Base-by-base conservation (phyloP, 1,284 basidiomycete species). In the Pholiota adiposa region DNA sequence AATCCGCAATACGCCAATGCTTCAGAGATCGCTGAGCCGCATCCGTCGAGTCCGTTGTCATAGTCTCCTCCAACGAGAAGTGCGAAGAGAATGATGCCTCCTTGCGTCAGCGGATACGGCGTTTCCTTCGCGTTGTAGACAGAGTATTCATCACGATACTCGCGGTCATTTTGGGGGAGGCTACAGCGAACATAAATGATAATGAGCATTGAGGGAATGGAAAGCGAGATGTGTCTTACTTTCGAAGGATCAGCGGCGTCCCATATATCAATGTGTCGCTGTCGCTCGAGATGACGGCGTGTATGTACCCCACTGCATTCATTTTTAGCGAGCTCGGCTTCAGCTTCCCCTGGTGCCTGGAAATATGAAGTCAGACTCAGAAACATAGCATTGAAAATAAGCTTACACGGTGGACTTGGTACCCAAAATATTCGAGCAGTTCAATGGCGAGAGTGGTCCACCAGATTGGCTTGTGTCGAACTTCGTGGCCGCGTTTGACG, bases 301-400 rank as follows among this genome's bases (percentile, higher is more conserved):
- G 27, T 14, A 61, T 44, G 12, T 44, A 29, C 14, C 59, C 52
- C 11, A 36, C 21, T 19, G 8, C 3, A 9, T 56, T 58, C 7
- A 16, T 38, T n/a, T n/a, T 4, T 11, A 60, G 59, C 61, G 16
- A 62, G 57, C 27, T 62, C 57, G 0, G 61, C 61, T 25, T 62
- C 61, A 1, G 57, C 61, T 36, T 62, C 61, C 3, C 48, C 61
- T 4, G 57, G 61, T 12, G 61, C 61, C 61, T n/a, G n/a, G n/a
- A n/a, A n/a, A n/a, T 59, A 27, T 38, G 36, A 7, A n/a, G 36
- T 38, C 36, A 33, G 11, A n/a, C 27, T 36, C 3, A 27, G 5
- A 18, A 38, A 19, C 8, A 14, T 31, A 23, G 19, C 11, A 19
- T 51, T 3, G 14, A 36, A 23, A 46, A 19, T n/a, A 36, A 1